Evolutionary conservation across 225 moss, liverwort and hornwort genomes (phyloP).

Genomic region (Polytrichum commune): DNA sequence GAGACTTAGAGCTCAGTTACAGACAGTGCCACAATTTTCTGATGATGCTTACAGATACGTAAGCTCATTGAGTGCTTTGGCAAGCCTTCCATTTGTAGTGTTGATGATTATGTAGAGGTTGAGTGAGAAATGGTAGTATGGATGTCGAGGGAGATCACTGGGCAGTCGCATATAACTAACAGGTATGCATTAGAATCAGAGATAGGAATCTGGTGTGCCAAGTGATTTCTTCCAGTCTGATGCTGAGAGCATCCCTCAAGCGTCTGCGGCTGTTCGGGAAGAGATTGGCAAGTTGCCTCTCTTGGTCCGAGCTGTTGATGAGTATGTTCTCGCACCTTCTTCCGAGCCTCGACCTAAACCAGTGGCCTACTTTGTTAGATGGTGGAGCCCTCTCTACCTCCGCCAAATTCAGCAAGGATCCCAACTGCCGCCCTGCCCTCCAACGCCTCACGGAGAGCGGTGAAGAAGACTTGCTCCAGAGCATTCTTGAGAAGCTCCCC

Average conservation of each 20-base stretch:
- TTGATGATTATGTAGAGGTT: too few relatives aligned
- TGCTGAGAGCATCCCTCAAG: constrained; percentile 21
- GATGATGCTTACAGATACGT: too few relatives aligned
- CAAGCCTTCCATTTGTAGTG: too few relatives aligned
- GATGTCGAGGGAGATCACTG: too few relatives aligned
- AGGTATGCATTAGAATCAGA: constrained; percentile 24
- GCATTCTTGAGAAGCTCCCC: constrained; percentile 43
- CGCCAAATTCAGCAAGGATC: constrained; percentile 17
- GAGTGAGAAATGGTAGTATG: too few relatives aligned
- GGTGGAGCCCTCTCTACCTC: constrained; percentile 17
- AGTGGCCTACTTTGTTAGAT: constrained; percentile 33
- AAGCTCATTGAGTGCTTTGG: too few relatives aligned
- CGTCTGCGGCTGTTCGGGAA: constrained; percentile 18
- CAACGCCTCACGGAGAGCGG: constrained; percentile 35
- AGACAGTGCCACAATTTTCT: too few relatives aligned
- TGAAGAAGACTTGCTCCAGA: constrained; percentile 45
- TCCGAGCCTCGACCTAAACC: constrained; percentile 26
- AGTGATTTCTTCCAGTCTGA: constrained; percentile 18
- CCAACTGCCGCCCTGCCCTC: constrained; percentile 20
- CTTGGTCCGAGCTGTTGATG: constrained; percentile 13
- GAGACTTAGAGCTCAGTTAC: too few relatives aligned
- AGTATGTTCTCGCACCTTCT: constrained; percentile 18
- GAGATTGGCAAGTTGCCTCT: constrained; percentile 20
- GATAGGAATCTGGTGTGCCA: constrained; percentile 28
- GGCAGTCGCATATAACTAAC: constrained; percentile 4